Evolutionary conservation across 2,329 filamentous ascomycete genomes (phyloP).

Genomic region (Aspergillus novoparasiticus): DNA sequence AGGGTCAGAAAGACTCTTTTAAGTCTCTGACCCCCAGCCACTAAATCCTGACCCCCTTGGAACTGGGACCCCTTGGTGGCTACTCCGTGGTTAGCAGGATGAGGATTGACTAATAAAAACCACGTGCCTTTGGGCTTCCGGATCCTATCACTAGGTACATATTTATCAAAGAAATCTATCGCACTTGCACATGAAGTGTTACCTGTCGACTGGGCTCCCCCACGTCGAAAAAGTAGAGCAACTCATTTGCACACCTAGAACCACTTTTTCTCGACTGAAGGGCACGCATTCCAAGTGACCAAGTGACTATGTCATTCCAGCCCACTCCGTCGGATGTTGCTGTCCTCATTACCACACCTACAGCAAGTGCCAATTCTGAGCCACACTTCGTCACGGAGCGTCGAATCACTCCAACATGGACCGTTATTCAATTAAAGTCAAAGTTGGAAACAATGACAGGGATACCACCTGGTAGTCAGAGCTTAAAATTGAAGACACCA

Average conservation of each 20-base stretch:
- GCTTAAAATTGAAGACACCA: constrained; percentile 69
- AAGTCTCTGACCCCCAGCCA: no score
- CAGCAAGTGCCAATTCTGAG: constrained; percentile 20
- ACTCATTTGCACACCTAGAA: background rate
- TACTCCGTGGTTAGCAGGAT: no score
- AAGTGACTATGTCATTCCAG: constrained; percentile 37
- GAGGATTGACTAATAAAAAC: background rate
- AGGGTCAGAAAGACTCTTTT: no score
- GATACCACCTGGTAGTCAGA: constrained; percentile 78
- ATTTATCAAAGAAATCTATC: no score
- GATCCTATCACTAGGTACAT: background rate
- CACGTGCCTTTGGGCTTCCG: background rate
- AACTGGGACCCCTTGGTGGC: no score
- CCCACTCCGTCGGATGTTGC: constrained; percentile 42
- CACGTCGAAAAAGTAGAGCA: background rate
- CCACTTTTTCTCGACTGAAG: background rate
- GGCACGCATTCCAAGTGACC: constrained; percentile 3
- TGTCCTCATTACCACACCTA: constrained; percentile 41
- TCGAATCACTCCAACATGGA: constrained; percentile 90
- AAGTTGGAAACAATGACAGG: constrained; percentile 94
- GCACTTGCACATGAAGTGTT: background rate
- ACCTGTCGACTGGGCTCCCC: background rate
- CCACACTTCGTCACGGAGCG: constrained; percentile 71
- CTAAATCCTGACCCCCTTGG: no score
- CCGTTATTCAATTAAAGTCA: constrained; percentile 76